These are phyloP conservation scores for Diplodia corticola DNA, from an alignment of 2,329 filamentous ascomycete species.

Conservation along the genomic window DNA sequence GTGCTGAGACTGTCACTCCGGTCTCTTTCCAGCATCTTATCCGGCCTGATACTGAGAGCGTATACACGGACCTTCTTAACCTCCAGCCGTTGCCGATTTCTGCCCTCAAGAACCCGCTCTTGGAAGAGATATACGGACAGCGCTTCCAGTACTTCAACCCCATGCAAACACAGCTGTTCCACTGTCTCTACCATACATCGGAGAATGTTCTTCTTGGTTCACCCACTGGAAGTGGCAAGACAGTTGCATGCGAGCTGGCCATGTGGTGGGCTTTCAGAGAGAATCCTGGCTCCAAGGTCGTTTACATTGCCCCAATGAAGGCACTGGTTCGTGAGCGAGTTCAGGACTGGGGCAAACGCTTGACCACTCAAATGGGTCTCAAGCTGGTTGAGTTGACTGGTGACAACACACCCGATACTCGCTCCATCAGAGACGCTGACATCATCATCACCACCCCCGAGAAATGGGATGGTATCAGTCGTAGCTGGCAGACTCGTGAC, in stretches of 20 bases:
- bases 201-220: conserved; percentile 93
- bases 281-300: conserved; percentile 91
- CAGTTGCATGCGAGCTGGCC: conserved; percentile 89
- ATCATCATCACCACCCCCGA: conserved; percentile 99
- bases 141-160: conserved; percentile 97
- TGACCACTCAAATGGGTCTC: conserved; percentile 79
- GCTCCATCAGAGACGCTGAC: conserved; percentile 92
- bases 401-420: conserved; percentile 96
- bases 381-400: conserved; percentile 94
- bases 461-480: conserved; percentile 99
- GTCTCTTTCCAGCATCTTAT: conserved; percentile 98
- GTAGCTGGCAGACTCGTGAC: conserved; percentile 96
- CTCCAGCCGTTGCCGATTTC: conserved; percentile 85
- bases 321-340: conserved; percentile 94
- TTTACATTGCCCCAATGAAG: conserved; percentile 99
- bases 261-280: conserved; percentile 99
- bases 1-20: conserved; percentile 90
- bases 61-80: conserved; percentile 92
- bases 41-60: conserved; percentile 92
- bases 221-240: conserved; percentile 96
- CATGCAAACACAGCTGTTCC: conserved; percentile 99
- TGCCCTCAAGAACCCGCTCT: conserved; percentile 79
- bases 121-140: conserved; percentile 86
- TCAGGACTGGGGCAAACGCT: conserved; percentile 84
- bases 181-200: conserved; percentile 88